Evolutionary conservation across 1,139 yeast species (phyloP), one percentile per base, ranked within the genome.

Genomic region (Yamadazyma atlantica): DNA sequence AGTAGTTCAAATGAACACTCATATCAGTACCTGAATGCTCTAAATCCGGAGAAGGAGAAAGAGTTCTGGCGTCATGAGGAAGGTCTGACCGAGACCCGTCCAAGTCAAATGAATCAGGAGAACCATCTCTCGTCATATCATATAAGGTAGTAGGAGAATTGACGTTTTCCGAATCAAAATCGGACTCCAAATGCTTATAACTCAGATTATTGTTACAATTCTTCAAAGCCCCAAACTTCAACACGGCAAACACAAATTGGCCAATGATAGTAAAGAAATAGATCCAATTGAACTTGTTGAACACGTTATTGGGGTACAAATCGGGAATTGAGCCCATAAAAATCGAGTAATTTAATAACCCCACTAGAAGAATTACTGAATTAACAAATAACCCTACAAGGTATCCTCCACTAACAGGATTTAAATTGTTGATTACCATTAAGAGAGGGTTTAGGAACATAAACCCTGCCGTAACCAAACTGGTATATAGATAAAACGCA

Each of bases 231-330:
- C 55, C 54, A 41, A 50, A 47, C 19, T 57, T 53, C 33, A 53
- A 40, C 40, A 55, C 52, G 35, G 90, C 82, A 22, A 80, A 57
- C 3, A 69, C 45, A 54, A 74, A 73, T 48, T 86, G 95, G 3
- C 66, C 59, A 1, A 75, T 40, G 1, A 82, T 62, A 10, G 78
- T 57, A 35, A 82, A 59, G 9, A 82, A 60, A 45, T 87, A 61
- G 12, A 84, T 75, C 56, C 76, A 67, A 26, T 85, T 71, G 80
- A 85, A 79, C 48, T 71, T 74, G 19, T 78, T 66, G 58, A 90
- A 90, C 1, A 84, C 82, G 55, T 86, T 86, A 30, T 75, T 69
- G 1, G 96, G 96, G 54, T 87, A 92, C 51, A 88, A 66, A 42
- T 58, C 53, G 0, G 86, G 83, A 12, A 82, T 81, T 14, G 84